Evolutionary conservation across 306 rosid genomes (phyloP).

Genomic region (Pyrus betulifolia): DNA sequence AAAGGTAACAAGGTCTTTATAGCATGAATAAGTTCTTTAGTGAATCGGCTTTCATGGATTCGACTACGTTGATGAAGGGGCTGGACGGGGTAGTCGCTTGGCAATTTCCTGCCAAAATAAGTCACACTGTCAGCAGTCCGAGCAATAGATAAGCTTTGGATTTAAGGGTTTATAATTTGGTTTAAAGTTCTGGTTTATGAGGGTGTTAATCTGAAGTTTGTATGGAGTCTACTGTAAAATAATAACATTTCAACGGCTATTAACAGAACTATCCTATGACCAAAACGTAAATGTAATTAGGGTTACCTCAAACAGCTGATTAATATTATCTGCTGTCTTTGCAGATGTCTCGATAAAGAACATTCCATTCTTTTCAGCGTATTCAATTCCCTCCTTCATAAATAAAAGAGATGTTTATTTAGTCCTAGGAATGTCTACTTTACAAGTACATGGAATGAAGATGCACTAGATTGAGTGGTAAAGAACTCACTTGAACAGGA

Average conservation of each 20-base stretch:
- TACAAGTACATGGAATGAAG: conserved; percentile 7
- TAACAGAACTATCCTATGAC: background rate
- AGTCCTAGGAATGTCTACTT: background rate
- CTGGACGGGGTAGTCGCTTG: conserved; percentile 46
- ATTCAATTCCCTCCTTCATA: conserved; percentile 75
- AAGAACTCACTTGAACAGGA: conserved; percentile 51
- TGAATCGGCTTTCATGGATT: conserved; percentile 4
- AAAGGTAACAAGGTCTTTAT: background rate
- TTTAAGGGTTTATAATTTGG: background rate
- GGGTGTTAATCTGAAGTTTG: background rate
- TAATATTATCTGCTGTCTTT: conserved; percentile 94
- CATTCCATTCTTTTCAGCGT: conserved; percentile 93
- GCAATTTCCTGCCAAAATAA: conserved; percentile 42
- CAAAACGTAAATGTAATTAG: conserved; percentile 3
- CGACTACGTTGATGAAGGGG: conserved; percentile 22
- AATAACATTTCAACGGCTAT: background rate
- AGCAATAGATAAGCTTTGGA: background rate
- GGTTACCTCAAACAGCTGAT: conserved; percentile 90
- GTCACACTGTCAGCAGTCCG: background rate
- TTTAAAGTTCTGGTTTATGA: background rate
- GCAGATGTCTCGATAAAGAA: conserved; percentile 99
- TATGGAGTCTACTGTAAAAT: background rate
- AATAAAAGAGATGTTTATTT: background rate
- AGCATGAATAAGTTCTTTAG: background rate
- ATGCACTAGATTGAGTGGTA: conserved; percentile 5